Percentiles rank a stretch among this genome's conserved stretches.
These are phyloP conservation scores for Glarea lozoyensis DNA, from an alignment of 495 filamentous ascomycete species.

Conservation along the genomic window DNA sequence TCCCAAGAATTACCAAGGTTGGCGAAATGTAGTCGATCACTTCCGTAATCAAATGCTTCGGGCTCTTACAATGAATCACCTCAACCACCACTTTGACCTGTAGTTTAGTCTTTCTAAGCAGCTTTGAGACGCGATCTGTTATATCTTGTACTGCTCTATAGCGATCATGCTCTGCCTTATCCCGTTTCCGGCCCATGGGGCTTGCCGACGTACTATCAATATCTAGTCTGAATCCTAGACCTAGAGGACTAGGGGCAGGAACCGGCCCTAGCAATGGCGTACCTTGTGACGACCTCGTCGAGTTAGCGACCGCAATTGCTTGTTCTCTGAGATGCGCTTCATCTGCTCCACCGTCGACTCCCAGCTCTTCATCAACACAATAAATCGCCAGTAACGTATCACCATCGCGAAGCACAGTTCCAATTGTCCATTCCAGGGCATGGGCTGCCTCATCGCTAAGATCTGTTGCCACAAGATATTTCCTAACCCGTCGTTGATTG, in stretches of 20 bases:
- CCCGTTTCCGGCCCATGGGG: constrained; percentile 23
- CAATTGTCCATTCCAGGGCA: constrained; percentile 94
- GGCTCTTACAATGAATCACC: constrained; percentile 96
- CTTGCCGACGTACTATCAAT: constrained; percentile 15
- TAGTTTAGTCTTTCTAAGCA: constrained; percentile 80
- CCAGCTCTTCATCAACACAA: constrained; percentile 78
- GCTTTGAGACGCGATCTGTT: constrained; percentile 66
- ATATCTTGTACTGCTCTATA: constrained; percentile 67
- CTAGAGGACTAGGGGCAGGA: constrained; percentile 24
- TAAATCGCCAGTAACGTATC: constrained; percentile 90
- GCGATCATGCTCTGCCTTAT: constrained; percentile 67
- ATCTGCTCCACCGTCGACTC: constrained; percentile 26
- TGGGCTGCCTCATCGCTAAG: constrained; percentile 88
- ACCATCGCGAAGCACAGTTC: constrained; percentile 87
- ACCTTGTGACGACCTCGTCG: constrained; percentile 16
- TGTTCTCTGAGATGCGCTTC: constrained; percentile 61
- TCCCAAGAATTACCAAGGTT: constrained; percentile 89
- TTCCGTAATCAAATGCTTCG: constrained; percentile 76
- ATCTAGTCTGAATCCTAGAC: constrained; percentile 17
- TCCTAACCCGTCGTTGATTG: constrained; percentile 63
- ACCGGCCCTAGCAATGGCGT: constrained; percentile 28
- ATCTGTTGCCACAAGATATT: constrained; percentile 89
- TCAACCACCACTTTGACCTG: constrained; percentile 90
- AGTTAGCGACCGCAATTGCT: constrained; percentile 39
- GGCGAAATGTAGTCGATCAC: constrained; percentile 87